Evolutionary conservation across 1,284 basidiomycete species (phyloP).

Genomic region (Bondarzewia mesenterica): DNA sequence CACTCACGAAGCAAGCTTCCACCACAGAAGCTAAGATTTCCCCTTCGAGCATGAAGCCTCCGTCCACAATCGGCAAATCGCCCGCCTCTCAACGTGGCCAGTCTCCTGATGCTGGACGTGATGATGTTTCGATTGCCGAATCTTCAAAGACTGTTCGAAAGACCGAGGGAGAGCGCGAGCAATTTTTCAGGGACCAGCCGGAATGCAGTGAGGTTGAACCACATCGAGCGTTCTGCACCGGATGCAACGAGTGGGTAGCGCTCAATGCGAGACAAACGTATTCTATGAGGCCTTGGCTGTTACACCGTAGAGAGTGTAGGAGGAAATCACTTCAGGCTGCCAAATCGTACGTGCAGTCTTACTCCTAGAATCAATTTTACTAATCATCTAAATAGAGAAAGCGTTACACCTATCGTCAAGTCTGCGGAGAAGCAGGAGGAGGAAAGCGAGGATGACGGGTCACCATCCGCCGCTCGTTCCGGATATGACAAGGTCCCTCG

Average conservation of each 20-base stretch:
- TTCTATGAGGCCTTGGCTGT: conserved; percentile 49
- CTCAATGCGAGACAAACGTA: conserved; percentile 47
- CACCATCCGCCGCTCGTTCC: conserved; percentile 17
- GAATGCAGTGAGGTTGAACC: conserved; percentile 46
- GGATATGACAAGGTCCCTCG: conserved; percentile 12
- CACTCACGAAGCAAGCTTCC: not conserved
- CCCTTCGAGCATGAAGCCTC: not conserved
- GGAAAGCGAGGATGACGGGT: conserved; percentile 18
- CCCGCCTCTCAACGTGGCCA: not conserved
- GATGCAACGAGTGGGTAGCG: conserved; percentile 45
- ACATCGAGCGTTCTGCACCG: conserved; percentile 43
- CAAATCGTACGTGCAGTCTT: conserved; percentile 20
- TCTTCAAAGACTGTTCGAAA: conserved; percentile 38
- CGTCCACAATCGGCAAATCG: not conserved
- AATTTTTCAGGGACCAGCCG: conserved; percentile 52
- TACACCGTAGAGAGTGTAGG: conserved; percentile 40
- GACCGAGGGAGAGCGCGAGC: conserved; percentile 48
- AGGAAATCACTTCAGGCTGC: conserved; percentile 5
- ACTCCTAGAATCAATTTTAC: conserved; percentile 2
- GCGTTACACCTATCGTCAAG: not conserved
- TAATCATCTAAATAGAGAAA: conserved; percentile 3
- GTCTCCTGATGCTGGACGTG: conserved; percentile 7
- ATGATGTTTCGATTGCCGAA: conserved; percentile 29
- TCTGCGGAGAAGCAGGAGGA: conserved; percentile 6
- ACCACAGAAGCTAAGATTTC: conserved; percentile 1